phyloP scores from a whole-genome alignment of 1,139 yeast species.

The Arxiozyma slooffiae region DNA sequence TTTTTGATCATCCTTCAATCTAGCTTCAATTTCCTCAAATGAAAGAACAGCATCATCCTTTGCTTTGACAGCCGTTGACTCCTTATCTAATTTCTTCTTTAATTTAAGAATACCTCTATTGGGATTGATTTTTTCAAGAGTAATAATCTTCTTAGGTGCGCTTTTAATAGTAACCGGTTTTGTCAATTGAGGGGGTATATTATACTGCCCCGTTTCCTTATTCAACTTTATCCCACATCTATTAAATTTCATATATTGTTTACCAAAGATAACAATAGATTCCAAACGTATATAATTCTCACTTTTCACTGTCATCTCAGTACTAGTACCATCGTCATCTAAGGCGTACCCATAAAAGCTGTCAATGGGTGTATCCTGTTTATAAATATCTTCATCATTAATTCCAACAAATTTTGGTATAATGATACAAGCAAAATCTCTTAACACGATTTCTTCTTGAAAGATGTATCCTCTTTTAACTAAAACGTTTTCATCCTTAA shows the following conservation, averaged over 20 bases:
- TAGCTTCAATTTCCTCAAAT: constrained; percentile 5
- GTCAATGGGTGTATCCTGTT: constrained; percentile 24
- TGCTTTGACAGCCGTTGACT: background rate
- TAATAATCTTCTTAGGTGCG: background rate
- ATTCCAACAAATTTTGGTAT: constrained; percentile 41
- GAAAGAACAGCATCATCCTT: background rate
- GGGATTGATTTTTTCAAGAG: background rate
- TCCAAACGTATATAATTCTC: constrained; percentile 33
- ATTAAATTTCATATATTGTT: constrained; percentile 29
- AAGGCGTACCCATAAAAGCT: constrained; percentile 25
- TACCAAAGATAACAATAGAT: constrained; percentile 34
- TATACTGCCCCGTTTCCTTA: constrained; percentile 4
- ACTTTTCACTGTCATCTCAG: constrained; percentile 11
- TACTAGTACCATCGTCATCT: constrained; percentile 8
- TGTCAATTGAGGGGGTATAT: constrained; percentile 1
- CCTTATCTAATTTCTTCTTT: background rate
- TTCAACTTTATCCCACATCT: constrained; percentile 25
- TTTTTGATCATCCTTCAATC: constrained; percentile 2
- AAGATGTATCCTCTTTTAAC: constrained; percentile 47
- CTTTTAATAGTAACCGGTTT: background rate
- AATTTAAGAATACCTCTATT: background rate
- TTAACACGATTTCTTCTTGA: constrained; percentile 52
- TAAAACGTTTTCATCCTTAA: constrained; percentile 13
- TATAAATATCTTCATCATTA: constrained; percentile 27
- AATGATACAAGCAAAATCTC: constrained; percentile 49